Evolutionary conservation across 2,329 filamentous ascomycete species (phyloP).

Genomic region (Chaetomiaceae sp.): DNA sequence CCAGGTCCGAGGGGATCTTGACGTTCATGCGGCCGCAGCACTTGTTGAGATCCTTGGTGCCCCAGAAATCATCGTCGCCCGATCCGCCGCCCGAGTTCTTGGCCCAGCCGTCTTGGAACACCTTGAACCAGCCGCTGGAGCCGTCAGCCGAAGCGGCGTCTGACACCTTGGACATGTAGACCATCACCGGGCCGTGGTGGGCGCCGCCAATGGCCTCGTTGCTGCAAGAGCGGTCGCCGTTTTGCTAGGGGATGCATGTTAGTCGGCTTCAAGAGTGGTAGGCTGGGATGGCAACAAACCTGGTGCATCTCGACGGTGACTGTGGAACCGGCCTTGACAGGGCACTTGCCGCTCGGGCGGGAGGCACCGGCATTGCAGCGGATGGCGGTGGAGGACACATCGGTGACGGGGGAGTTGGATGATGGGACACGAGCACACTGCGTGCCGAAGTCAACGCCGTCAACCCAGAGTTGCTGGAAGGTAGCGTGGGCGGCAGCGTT

Average conservation of each 20-base stretch:
- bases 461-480: constrained; percentile 49
- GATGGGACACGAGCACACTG: constrained; percentile 46
- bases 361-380: constrained; percentile 43
- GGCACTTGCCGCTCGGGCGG: constrained; percentile 40
- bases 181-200: constrained; percentile 48
- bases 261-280: background rate
- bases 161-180: constrained; percentile 46
- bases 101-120: constrained; percentile 44
- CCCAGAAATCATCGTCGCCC: constrained; percentile 44
- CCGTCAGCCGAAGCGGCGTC: constrained; percentile 43
- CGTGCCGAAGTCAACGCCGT: constrained; percentile 38
- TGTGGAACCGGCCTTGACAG: constrained; percentile 43
- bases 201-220: constrained; percentile 49
- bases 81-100: constrained; percentile 32
- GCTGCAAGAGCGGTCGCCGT: constrained; percentile 39
- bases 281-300: constrained; percentile 23
- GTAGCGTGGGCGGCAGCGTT: constrained; percentile 45
- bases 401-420: constrained; percentile 49
- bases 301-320: constrained; percentile 57
- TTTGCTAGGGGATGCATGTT: constrained; percentile 31
- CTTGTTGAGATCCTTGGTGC: constrained; percentile 39
- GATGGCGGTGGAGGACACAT: constrained; percentile 40
- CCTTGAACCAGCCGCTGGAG: constrained; percentile 48
- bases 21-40: constrained; percentile 41
- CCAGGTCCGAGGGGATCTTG: constrained; percentile 32